These are phyloP conservation scores for Wickerhamomyces kurtzmanii DNA, from an alignment of 805 yeast genomes.

Conservation along the genomic window DNA sequence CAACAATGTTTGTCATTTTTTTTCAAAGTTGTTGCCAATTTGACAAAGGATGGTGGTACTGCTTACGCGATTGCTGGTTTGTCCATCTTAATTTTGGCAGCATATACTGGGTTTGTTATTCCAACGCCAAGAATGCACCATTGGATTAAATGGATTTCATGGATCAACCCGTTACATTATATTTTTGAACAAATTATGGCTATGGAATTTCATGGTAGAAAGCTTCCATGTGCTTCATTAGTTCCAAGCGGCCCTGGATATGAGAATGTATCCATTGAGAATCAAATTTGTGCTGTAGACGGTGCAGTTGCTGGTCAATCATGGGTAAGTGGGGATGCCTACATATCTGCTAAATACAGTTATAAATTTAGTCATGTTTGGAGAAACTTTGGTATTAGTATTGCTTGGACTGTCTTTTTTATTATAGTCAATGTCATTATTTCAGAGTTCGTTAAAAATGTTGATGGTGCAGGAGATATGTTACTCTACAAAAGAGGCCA, in stretches of 20 bases:
- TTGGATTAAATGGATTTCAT: constrained; percentile 53
- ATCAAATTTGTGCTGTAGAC: constrained; percentile 40
- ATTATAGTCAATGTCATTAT: constrained; percentile 22
- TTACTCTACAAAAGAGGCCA: constrained; percentile 35
- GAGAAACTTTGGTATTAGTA: constrained; percentile 56
- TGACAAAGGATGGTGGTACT: constrained; percentile 28
- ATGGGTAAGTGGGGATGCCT: constrained; percentile 42
- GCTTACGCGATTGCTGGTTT: constrained; percentile 49
- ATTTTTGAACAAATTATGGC: constrained; percentile 45
- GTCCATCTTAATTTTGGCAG: constrained; percentile 27
- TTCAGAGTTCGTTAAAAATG: constrained; percentile 25
- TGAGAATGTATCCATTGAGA: constrained; percentile 24
- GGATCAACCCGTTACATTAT: constrained; percentile 36
- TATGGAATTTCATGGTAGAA: constrained; percentile 45
- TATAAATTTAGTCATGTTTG: constrained; percentile 36
- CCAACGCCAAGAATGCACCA: constrained; percentile 39
- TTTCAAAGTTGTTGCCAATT: constrained; percentile 38
- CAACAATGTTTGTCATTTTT: constrained; percentile 30
- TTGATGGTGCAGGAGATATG: constrained; percentile 29
- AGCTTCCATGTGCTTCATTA: constrained; percentile 36
- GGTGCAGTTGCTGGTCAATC: constrained; percentile 38
- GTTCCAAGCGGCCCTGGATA: constrained; percentile 53
- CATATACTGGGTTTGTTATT: constrained; percentile 45
- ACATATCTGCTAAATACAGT: constrained; percentile 25
- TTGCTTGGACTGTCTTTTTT: constrained; percentile 34